Evolutionary conservation across 495 filamentous ascomycete genomes (phyloP), one percentile per base, ranked within the genome.

Genomic region (Neurospora terricola): DNA sequence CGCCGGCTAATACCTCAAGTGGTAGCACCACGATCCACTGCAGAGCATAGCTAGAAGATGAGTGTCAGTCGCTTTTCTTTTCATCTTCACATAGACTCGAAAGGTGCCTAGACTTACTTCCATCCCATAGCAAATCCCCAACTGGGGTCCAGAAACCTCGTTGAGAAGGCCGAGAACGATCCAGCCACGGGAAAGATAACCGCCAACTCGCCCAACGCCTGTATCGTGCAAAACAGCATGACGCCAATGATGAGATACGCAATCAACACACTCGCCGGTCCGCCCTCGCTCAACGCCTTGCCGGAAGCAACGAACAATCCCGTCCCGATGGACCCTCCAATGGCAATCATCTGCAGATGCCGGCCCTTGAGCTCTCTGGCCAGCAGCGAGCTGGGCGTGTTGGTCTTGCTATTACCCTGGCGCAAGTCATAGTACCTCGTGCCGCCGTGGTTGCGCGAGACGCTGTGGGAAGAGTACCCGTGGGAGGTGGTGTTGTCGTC

Each of bases 111-210:
- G 30, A 87, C 84, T 78, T 76, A 90, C 86, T 97, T 97, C 95
- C 94, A 98, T 37, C 96, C 96, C 93, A 97, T 97, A 45, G 96
- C 95, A 79, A 98, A 98, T 5, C 96, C 96, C 96, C 95, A 98
- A 12, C 92, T 92, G 9, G 95, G 95, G 76, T 98, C 94, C 34
- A 98, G 76, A 81, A 98, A 98, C 38, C 95, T 88, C 54, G 93
- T 97, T 42, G 94, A 97, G 81, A 92, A 98, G 30, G 93, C 91
- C 34, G 94, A 91, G 80, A 98, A 98, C 9, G 93, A 97, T 72
- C 95, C 95, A 38, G 96, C 93, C 34, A 98, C 91, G 5, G 95
- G 95, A 78, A 95, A 97, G 34, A 93, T 75, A 78, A 98, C 95
- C 16, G 95, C 93, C 86, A 98, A 88, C 82, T 98, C 95, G 74